Evolutionary conservation across 495 filamentous ascomycete genomes (phyloP), one percentile per base, ranked within the genome.

Genomic region (Hypoxylon fuscum): DNA sequence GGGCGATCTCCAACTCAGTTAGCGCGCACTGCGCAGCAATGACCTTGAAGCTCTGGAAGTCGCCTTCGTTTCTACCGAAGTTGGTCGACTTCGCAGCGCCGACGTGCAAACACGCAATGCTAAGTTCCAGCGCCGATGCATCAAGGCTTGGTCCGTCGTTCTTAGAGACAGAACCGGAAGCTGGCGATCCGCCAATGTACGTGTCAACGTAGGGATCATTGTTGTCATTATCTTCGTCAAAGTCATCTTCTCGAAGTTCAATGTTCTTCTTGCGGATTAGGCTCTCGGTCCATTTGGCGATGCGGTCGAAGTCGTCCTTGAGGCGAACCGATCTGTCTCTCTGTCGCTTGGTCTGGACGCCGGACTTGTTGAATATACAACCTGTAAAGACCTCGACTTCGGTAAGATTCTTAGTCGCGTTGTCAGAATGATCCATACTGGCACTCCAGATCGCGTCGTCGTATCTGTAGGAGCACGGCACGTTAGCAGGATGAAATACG

Each of bases 381-480:
- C 91, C 90, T 25, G 84, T 80, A 69, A 93, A 91, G 18, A 90
- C 89, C 74, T 96, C 92, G 9, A 88, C 70, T 68, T 96, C 92
- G 2, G 72, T 83, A 9, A 96, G 76, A 0, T 77, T 79, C 21
- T 83, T 77, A 34, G 68, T 70, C 0, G 85, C 83, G 23, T 87
- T 80, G 2, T 86, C 81, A 0, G 84, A 85, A 68, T 83, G 87
- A 2, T 79, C 67, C 31, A 76, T 71, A 79, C 88, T 89, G 3
- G 82, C 76, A 17, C 78, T 76, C 8, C 71, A 58, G 0, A 96
- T 72, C 35, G 72, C 77, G 9, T 87, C 83, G 59, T 92, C 85
- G 69, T 93, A 96, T 9, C 87, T 90, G 40, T 50, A 2, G 14
- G 37, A 9, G 14, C 32, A 10, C 22, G n/a, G 8, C 5, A n/a